Conservation (phyloP, 805 yeast species). For the Lipomyces japonicus region DNA sequence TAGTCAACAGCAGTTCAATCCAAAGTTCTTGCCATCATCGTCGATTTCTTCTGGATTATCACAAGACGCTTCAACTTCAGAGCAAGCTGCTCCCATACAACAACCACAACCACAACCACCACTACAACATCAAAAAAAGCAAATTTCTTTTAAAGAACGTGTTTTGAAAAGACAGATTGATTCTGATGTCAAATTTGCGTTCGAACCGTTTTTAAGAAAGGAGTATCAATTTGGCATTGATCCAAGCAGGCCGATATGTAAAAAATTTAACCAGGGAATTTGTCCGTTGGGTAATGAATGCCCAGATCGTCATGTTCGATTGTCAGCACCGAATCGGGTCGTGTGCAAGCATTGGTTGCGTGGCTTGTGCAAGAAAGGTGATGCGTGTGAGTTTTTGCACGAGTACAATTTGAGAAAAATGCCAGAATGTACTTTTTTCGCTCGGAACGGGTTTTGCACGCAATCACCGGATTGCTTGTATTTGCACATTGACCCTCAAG, state of each 20-base stretch:
- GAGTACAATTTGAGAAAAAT: conserved; percentile 90
- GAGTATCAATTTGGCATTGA: conserved; percentile 81
- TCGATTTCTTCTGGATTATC: not conserved
- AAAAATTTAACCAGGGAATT: conserved; percentile 59
- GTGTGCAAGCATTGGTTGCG: conserved; percentile 98
- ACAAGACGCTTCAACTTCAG: not conserved
- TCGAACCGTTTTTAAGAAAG: conserved; percentile 75
- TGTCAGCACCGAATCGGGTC: conserved; percentile 64
- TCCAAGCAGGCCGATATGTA: conserved; percentile 87
- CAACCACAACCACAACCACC: not conserved
- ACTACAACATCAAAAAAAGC: not conserved
- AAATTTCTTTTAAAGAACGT: not conserved
- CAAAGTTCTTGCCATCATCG: not conserved
- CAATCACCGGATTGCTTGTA: conserved; percentile 93
- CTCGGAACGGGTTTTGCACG: conserved; percentile 61
- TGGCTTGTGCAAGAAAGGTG: conserved; percentile 95
- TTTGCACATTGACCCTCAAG: conserved; percentile 83
- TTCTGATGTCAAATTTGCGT: conserved; percentile 46
- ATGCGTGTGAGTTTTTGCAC: conserved; percentile 92
- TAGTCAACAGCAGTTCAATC: not conserved
- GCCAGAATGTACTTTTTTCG: conserved; percentile 92
- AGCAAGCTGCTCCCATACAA: not conserved
- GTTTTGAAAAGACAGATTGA: conserved; percentile 3
- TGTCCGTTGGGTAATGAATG: conserved; percentile 88
- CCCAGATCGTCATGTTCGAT: conserved; percentile 78